Conservation (phyloP, 1,139 yeast species). For the Pichia sp. region DNA sequence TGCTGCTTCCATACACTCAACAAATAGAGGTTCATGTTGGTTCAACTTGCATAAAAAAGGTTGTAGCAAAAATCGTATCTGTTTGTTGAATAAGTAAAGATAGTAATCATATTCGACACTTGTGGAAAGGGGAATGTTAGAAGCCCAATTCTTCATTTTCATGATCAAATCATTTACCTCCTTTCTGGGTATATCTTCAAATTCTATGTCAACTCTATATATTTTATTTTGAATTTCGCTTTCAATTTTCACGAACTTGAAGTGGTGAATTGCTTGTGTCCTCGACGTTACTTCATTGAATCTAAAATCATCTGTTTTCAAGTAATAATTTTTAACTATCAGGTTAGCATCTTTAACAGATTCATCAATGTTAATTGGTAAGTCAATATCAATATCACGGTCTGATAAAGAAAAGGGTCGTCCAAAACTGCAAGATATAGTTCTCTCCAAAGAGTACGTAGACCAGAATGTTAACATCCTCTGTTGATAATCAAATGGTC, state of each 20-base stretch:
- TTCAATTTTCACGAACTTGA: constrained; percentile 19
- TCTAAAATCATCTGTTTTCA: background rate
- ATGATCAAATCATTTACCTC: constrained; percentile 8
- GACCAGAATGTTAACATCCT: constrained; percentile 21
- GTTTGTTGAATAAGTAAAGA: constrained; percentile 18
- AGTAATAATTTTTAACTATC: background rate
- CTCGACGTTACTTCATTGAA: constrained; percentile 1
- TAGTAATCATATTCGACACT: constrained; percentile 17
- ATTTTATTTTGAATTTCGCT: constrained; percentile 17
- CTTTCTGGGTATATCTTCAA: constrained; percentile 8
- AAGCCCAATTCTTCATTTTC: constrained; percentile 5
- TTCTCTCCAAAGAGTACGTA: constrained; percentile 20
- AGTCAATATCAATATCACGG: constrained; percentile 21
- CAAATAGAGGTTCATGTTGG: constrained; percentile 12
- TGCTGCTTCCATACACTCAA: constrained; percentile 19
- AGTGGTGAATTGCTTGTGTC: constrained; percentile 6
- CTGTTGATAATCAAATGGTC: constrained; percentile 14
- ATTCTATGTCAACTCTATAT: constrained; percentile 19
- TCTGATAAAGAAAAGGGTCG: constrained; percentile 22
- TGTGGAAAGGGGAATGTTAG: constrained; percentile 12
- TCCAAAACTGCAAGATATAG: constrained; percentile 21
- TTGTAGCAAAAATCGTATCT: constrained; percentile 18
- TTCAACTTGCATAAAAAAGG: constrained; percentile 14
- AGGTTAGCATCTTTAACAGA: constrained; percentile 1
- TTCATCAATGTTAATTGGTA: constrained; percentile 21